Evolutionary conservation across 805 yeast species (phyloP).

Genomic region (Sungouiella blattae): DNA sequence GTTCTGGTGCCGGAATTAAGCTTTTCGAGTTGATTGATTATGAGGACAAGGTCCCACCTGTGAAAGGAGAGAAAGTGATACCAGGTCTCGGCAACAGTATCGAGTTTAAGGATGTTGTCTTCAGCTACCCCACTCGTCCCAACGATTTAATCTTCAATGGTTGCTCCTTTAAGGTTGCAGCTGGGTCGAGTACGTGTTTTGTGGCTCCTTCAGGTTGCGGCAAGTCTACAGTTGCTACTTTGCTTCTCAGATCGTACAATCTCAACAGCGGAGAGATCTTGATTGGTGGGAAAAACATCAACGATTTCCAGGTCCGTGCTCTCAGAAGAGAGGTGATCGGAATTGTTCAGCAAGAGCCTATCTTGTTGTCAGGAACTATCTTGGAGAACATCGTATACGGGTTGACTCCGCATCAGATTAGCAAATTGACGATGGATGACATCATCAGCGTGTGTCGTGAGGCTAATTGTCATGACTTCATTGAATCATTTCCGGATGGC

Average conservation of each 20-base stretch:
- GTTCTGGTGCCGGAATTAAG: slow-evolving; percentile 45
- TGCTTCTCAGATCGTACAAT: slow-evolving; percentile 51
- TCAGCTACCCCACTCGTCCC: slow-evolving; percentile 41
- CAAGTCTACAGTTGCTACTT: slow-evolving; percentile 54
- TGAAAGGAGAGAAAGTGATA: slow-evolving; percentile 29
- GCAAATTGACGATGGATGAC: slow-evolving; percentile 38
- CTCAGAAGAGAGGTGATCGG: slow-evolving; percentile 50
- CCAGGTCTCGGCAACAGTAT: slow-evolving; percentile 25
- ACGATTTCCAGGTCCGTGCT: slow-evolving; percentile 45
- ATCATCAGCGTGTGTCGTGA: slow-evolving; percentile 41
- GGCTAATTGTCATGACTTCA: slow-evolving; percentile 59
- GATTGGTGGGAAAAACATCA: slow-evolving; percentile 51
- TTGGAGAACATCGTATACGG: slow-evolving; percentile 58
- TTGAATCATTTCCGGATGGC: slow-evolving; percentile 54
- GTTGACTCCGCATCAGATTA: slow-evolving; percentile 33
- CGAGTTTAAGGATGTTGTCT: slow-evolving; percentile 36
- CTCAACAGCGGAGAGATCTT: slow-evolving; percentile 45
- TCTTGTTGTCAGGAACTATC: slow-evolving; percentile 52
- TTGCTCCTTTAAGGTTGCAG: slow-evolving; percentile 33
- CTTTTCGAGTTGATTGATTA: slow-evolving; percentile 41
- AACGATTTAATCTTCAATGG: slow-evolving; percentile 34
- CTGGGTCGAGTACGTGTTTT: slow-evolving; percentile 38
- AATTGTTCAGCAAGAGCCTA: slow-evolving; percentile 62
- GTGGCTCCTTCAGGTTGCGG: slow-evolving; percentile 64
- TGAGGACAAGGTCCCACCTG: slow-evolving; percentile 32